These are phyloP conservation scores for Penicillium sp. DNA, from an alignment of 2,329 filamentous ascomycete species.

Conservation along the genomic window DNA sequence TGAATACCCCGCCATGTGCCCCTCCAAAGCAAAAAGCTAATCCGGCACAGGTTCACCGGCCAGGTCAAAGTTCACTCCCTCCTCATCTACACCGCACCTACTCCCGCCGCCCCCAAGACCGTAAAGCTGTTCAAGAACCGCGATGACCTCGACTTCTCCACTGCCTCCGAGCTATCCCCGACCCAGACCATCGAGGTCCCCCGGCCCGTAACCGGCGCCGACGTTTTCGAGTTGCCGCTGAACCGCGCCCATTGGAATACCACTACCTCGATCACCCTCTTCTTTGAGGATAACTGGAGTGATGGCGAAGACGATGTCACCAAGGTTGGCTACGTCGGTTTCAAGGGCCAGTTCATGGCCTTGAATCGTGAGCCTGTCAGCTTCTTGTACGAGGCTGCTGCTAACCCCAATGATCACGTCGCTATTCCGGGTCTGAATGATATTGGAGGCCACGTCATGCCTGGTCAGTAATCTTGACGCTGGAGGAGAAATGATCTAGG, in stretches of 20 bases:
- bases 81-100: constrained; percentile 74
- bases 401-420: constrained; percentile 83
- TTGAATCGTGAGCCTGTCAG: constrained; percentile 77
- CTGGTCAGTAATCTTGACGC: constrained; percentile 36
- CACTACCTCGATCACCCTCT: constrained; percentile 77
- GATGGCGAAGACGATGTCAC: constrained; percentile 78
- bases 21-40: constrained; percentile 18
- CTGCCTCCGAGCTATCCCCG: constrained; percentile 66
- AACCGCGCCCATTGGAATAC: constrained; percentile 85
- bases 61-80: constrained; percentile 91
- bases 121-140: constrained; percentile 86
- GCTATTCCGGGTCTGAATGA: constrained; percentile 45
- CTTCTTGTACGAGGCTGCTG: constrained; percentile 89
- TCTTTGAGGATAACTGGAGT: constrained; percentile 89
- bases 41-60: constrained; percentile 70
- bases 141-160: constrained; percentile 79
- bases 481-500: background rate
- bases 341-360: constrained; percentile 92
- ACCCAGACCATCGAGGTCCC: constrained; percentile 76
- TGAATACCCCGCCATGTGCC: constrained; percentile 26
- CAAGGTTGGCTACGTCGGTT: constrained; percentile 77
- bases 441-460: constrained; percentile 39
- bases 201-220: constrained; percentile 58
- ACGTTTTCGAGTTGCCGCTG: constrained; percentile 83
- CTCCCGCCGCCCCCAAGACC: constrained; percentile 70